Percentiles rank a stretch among this genome's conserved stretches.
phyloP scores from a whole-genome alignment of 225 moss, liverwort and hornwort species.

The Bryoerythrophyllum caledonicum region DNA sequence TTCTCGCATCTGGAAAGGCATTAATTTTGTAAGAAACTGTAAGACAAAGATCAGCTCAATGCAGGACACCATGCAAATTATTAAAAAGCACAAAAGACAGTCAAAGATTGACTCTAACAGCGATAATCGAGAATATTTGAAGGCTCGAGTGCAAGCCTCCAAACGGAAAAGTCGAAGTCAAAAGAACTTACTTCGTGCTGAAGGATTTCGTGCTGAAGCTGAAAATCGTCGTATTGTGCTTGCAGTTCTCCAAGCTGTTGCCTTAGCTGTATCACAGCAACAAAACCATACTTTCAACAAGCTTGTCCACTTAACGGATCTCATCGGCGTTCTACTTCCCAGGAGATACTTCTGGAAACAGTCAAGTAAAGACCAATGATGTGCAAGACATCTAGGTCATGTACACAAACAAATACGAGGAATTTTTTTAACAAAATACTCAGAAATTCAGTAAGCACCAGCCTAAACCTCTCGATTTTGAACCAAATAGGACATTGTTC shows the following conservation, averaged over 20 bases:
- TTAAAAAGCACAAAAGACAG: constrained; percentile 1
- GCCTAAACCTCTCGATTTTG: neutral
- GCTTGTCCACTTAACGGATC: neutral
- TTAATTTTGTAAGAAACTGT: neutral
- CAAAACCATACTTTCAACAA: constrained; percentile 12
- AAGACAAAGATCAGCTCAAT: constrained; percentile 2
- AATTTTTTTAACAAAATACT: neutral
- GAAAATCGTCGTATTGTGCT: constrained; percentile 67
- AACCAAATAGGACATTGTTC: neutral
- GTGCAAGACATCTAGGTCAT: constrained; percentile 8
- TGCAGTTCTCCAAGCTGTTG: constrained; percentile 68
- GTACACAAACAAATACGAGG: constrained; percentile 6
- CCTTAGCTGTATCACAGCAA: constrained; percentile 49
- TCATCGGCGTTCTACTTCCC: constrained; percentile 7
- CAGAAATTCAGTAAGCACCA: neutral
- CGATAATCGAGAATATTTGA: neutral
- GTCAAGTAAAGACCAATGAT: neutral
- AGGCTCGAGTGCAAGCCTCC: neutral
- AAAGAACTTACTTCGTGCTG: constrained; percentile 23
- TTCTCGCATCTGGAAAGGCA: constrained; percentile 62
- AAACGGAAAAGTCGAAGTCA: constrained; percentile 18
- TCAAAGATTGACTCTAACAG: neutral
- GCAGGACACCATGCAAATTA: constrained; percentile 7
- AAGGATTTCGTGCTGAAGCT: constrained; percentile 57
- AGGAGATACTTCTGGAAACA: neutral